Evolutionary conservation across 225 moss, liverwort and hornwort species (phyloP), one percentile per base, ranked within the genome.

Genomic region (Ulota crispa): DNA sequence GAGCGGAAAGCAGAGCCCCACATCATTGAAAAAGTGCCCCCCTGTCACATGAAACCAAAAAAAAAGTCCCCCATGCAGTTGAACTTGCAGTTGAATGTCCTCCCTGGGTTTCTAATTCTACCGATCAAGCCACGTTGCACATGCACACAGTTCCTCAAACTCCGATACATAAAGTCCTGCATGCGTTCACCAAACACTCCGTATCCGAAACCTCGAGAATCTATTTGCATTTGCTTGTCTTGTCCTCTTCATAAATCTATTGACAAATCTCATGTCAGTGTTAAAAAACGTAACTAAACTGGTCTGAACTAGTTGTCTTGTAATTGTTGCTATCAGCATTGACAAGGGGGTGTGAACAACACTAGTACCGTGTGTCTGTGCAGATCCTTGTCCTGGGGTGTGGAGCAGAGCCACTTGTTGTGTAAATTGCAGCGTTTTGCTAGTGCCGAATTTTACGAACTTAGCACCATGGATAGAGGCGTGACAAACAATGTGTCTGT

Each of bases 1-100:
- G 4, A 13, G 87, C 81, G 81, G 84, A 87, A 87, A 84, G 87
- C 21, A 52, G 27, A 63, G 81, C 62, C 21, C 84, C 54, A 37
- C 64, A 36, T 64, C 81, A 62, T 43, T 70, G 50, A 82, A 78
- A 64, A 84, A 65, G 84, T 9, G 69, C 39, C 39, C 14, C 45
- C 14, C 45, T 4, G 43, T 4, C 4, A 39, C 39, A 39, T 23
- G 15, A 31, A 2, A 2, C 31, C 19, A 63, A 27, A 55, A 59
- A 43, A 87, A 74, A 73, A 59, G 26, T 19, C 32, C 1, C 1
- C 6, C 2, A 0, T 34, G 50, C 42, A 37, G 60, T 72, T 77
- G 72, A 76, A 83, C 80, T 61, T 6, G 0, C 23, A 7, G 39
- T 39, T 32, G 52, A 57, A 64, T 15, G 16, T 50, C 50, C 50